A percentile compares a stretch with the other conserved stretches of the same genome.
Conservation (phyloP, 257 asterid genomes). For the Buddleja alternifolia region DNA sequence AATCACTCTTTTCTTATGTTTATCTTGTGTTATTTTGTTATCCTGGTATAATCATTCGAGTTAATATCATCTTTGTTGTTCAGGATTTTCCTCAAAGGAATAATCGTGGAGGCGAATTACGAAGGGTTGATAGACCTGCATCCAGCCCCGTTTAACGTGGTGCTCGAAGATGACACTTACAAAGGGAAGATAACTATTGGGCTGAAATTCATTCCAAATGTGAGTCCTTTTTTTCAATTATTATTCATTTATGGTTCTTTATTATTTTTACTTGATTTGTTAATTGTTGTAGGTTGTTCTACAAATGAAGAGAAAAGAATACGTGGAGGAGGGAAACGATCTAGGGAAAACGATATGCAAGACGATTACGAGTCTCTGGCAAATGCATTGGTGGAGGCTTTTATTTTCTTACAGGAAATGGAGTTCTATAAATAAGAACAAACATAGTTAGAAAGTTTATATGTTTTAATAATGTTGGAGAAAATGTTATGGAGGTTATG, state of each 20-base stretch:
- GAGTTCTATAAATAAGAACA: conserved; percentile 29
- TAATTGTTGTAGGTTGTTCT: conserved; percentile 28
- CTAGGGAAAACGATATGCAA: conserved; percentile 42
- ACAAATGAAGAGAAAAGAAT: conserved; percentile 30
- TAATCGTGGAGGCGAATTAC: conserved; percentile 58
- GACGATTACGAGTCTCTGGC: conserved; percentile 42
- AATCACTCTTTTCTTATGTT: background rate
- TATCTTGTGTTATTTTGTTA: background rate
- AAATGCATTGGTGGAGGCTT: conserved; percentile 51
- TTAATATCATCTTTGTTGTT: background rate
- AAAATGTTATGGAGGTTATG: background rate
- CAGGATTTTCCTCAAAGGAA: conserved; percentile 72
- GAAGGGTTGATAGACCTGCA: conserved; percentile 47
- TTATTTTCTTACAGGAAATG: conserved; percentile 33
- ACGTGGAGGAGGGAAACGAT: conserved; percentile 30
- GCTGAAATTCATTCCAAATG: conserved; percentile 51
- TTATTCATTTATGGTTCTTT: background rate
- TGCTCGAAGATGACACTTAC: conserved; percentile 69
- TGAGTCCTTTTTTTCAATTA: conserved; percentile 24
- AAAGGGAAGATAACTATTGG: conserved; percentile 71
- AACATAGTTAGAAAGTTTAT: conserved; percentile 31
- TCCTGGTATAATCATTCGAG: background rate
- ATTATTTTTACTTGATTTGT: background rate
- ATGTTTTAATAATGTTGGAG: background rate
- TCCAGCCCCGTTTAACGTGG: conserved; percentile 71